A percentile compares a stretch with the other conserved stretches of the same genome.
Conservation (phyloP, 2,329 filamentous ascomycete genomes). For the Pseudovirgaria hyperparasitica region DNA sequence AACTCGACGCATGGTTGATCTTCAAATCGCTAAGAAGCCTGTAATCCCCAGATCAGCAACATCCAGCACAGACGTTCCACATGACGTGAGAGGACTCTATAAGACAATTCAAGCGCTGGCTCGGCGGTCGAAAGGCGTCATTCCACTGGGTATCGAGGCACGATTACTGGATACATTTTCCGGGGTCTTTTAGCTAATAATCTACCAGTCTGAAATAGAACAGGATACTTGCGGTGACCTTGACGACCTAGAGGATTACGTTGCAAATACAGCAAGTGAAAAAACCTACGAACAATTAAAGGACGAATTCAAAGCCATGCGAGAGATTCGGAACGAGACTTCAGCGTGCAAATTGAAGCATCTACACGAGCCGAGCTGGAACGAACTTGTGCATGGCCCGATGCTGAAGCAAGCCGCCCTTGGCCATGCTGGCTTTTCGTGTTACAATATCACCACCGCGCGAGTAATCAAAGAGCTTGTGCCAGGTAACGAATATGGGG, state of each 20-base stretch:
- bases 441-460: slow-evolving; percentile 11
- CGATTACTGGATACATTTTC: slow-evolving; percentile 6
- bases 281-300: slow-evolving; percentile 8
- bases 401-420: slow-evolving; percentile 11
- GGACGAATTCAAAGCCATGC: slow-evolving; percentile 10
- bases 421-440: slow-evolving; percentile 7
- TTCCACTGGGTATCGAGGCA: slow-evolving; percentile 11
- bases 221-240: slow-evolving; percentile 7
- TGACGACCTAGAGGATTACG: slow-evolving; percentile 9
- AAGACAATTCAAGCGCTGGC: slow-evolving; percentile 8
- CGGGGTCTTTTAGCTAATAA: slow-evolving; percentile 6
- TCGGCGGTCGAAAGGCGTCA: slow-evolving; percentile 8
- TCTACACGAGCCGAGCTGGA: slow-evolving; percentile 10
- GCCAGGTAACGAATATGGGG: slow-evolving; percentile 10
- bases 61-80: slow-evolving; percentile 8
- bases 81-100: slow-evolving; percentile 8
- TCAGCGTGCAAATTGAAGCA: slow-evolving; percentile 10
- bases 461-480: slow-evolving; percentile 10
- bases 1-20: slow-evolving; percentile 9
- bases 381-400: slow-evolving; percentile 10
- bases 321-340: slow-evolving; percentile 9
- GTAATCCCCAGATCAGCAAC: slow-evolving; percentile 6
- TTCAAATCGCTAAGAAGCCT: slow-evolving; percentile 9
- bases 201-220: slow-evolving; percentile 7
- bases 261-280: slow-evolving; percentile 8